A percentile compares a stretch with the other conserved stretches of the same genome.
Conservation (phyloP, 2,329 filamentous ascomycete species). For the Aspergillus novoparasiticus region DNA sequence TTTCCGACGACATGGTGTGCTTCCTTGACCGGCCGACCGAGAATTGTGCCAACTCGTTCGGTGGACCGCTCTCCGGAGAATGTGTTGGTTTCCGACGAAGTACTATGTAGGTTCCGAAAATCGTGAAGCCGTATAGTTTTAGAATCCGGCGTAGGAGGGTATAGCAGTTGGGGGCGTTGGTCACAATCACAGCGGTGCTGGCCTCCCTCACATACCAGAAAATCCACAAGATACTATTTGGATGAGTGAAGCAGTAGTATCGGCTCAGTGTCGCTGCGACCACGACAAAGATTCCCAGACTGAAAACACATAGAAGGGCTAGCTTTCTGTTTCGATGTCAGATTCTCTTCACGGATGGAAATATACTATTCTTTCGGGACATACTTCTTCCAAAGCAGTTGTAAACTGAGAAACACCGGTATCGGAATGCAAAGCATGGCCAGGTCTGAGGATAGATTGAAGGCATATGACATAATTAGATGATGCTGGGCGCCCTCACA, state of each 20-base stretch:
- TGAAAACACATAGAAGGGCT: neutral
- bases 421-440: neutral
- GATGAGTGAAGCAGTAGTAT: neutral
- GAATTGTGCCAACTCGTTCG: neutral
- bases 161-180: neutral
- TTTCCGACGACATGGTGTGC: neutral
- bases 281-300: neutral
- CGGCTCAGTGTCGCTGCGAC: neutral
- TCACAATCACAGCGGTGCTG: constrained; percentile 1
- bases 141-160: neutral
- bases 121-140: neutral
- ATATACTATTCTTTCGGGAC: fast-evolving
- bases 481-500: neutral
- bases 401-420: neutral
- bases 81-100: neutral
- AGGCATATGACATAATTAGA: neutral
- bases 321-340: neutral
- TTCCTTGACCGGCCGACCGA: neutral
- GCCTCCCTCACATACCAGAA: neutral
- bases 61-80: neutral
- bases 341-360: neutral
- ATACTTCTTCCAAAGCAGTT: neutral
- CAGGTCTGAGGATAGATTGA: neutral
- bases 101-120: neutral
- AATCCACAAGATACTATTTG: neutral